These are phyloP conservation scores for Pestalotiopsis sp. DNA, from an alignment of 2,329 filamentous ascomycete genomes.

Conservation along the genomic window DNA sequence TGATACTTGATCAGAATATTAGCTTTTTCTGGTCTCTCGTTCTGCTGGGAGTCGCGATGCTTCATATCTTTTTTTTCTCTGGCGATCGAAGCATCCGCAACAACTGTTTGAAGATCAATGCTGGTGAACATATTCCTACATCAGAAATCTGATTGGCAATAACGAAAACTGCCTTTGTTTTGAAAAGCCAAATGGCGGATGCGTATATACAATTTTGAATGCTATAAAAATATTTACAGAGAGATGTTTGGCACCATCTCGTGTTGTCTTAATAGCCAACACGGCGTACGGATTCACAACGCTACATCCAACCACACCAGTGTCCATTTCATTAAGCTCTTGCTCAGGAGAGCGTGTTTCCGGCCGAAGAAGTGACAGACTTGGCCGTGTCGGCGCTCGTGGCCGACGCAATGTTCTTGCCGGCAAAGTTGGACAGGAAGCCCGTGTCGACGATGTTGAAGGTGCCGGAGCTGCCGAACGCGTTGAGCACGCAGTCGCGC, in stretches of 20 bases:
- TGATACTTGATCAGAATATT: no score
- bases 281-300: background rate
- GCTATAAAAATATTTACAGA: background rate
- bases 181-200: no score
- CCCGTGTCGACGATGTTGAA: conserved; percentile 23
- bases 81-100: no score
- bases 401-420: conserved; percentile 11
- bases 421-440: conserved; percentile 27
- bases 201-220: background rate
- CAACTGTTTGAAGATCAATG: no score
- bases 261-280: background rate
- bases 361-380: background rate
- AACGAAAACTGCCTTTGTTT: no score
- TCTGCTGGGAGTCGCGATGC: no score
- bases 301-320: background rate
- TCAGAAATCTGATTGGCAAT: no score
- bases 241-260: background rate
- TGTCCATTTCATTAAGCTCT: background rate
- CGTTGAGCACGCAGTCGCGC: conserved; percentile 7
- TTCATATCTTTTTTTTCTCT: no score
- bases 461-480: conserved; percentile 14
- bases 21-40: no score
- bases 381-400: background rate
- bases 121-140: no score
- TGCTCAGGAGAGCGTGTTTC: background rate